Evolutionary conservation across 768 basidiomycete genomes (phyloP).

Genomic region (Mrakia blollopis): DNA sequence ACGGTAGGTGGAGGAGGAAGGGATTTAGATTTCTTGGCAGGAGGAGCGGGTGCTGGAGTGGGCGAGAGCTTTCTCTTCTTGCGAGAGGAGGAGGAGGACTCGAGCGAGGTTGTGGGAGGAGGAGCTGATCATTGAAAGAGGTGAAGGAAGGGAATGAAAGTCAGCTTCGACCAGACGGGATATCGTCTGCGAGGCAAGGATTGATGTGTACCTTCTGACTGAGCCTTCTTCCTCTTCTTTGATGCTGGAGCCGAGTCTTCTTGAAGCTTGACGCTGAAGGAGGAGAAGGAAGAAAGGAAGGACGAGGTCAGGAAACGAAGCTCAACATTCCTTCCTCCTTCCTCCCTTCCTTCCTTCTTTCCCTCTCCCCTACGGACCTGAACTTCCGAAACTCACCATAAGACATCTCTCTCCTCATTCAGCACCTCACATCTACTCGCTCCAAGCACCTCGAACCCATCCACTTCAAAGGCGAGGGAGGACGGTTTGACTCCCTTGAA

Average conservation of each 20-base stretch:
- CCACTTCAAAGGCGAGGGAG: constrained; percentile 16
- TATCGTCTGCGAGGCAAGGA: neutral
- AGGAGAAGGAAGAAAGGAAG: neutral
- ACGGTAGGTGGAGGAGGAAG: neutral
- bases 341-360: neutral
- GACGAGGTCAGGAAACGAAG: neutral
- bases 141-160: neutral
- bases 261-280: neutral
- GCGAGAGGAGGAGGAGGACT: neutral
- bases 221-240: constrained; percentile 8
- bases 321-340: neutral
- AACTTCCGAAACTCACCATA: constrained; percentile 17
- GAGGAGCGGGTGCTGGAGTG: neutral
- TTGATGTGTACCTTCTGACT: neutral
- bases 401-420: constrained; percentile 23
- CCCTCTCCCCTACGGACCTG: neutral
- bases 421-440: constrained; percentile 3
- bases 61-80: constrained; percentile 19
- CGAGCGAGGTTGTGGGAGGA: neutral
- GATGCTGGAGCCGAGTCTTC: neutral
- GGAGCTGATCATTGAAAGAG: neutral
- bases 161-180: neutral
- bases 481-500: neutral
- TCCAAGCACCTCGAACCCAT: constrained; percentile 21
- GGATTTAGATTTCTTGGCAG: constrained; percentile 10